phyloP scores from a whole-genome alignment of 495 filamentous ascomycete species.

The Neurospora terricola region DNA sequence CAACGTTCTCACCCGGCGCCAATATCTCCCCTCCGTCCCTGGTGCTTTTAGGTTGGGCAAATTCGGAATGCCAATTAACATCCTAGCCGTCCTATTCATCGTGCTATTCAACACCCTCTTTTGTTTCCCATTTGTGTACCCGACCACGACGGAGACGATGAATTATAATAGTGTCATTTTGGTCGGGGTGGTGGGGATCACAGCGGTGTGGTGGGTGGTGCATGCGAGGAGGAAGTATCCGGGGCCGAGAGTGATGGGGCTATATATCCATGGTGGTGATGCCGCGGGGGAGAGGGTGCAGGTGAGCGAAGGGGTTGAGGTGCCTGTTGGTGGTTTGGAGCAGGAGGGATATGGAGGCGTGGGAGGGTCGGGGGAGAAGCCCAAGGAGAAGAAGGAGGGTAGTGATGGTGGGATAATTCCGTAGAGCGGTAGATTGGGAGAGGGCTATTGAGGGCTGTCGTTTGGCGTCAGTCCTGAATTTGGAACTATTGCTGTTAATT shows the following conservation, averaged over 20 bases:
- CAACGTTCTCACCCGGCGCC: constrained; percentile 55
- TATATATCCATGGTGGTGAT: constrained; percentile 34
- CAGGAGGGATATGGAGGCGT: background rate
- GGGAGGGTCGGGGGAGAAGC: background rate
- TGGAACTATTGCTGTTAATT: background rate
- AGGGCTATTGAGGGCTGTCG: background rate
- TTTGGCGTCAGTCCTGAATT: background rate
- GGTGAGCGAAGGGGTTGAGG: background rate
- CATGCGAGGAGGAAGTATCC: constrained; percentile 46
- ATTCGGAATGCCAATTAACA: constrained; percentile 51
- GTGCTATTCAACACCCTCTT: constrained; percentile 61
- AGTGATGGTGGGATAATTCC: background rate
- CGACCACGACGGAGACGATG: constrained; percentile 50
- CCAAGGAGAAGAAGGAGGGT: background rate
- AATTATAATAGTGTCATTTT: constrained; percentile 61
- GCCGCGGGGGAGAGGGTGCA: background rate
- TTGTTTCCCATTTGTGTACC: constrained; percentile 56
- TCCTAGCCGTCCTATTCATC: constrained; percentile 53
- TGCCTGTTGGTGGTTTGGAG: background rate
- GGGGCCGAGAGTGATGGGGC: constrained; percentile 44
- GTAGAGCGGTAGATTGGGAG: background rate
- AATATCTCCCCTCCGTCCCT: constrained; percentile 52
- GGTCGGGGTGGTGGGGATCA: constrained; percentile 43
- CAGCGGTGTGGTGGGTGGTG: constrained; percentile 55
- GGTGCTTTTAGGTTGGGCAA: constrained; percentile 52